Conservation (phyloP, 345 rosid genomes). For the Populus nigra region DNA sequence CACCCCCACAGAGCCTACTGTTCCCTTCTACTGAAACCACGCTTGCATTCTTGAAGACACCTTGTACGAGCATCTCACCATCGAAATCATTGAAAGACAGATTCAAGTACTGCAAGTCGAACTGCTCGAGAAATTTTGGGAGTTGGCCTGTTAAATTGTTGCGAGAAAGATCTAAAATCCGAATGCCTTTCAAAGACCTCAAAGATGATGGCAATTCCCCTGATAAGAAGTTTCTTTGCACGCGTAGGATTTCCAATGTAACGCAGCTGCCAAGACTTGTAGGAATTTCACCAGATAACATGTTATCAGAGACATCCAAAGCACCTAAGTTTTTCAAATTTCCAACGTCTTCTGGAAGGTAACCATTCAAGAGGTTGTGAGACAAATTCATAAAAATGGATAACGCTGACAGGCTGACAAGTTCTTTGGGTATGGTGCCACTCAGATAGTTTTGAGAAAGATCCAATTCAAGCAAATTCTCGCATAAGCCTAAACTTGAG, state of each 20-base stretch:
- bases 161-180: not conserved
- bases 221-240: not conserved
- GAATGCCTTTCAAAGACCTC: not conserved
- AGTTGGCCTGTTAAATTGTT: not conserved
- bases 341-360: not conserved
- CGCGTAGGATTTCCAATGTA: not conserved
- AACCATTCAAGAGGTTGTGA: not conserved
- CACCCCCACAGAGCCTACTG: constrained; percentile 9
- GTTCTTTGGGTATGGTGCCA: not conserved
- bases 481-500: not conserved
- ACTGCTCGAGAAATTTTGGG: not conserved
- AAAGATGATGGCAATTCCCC: not conserved
- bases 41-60: constrained; percentile 7
- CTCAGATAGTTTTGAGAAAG: not conserved
- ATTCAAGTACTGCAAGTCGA: not conserved
- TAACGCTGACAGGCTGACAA: not conserved
- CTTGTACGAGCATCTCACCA: constrained; percentile 3
- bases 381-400: not conserved
- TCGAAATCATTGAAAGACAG: constrained; percentile 6
- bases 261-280: not conserved
- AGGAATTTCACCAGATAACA: not conserved
- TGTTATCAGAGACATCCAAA: not conserved
- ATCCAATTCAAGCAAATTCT: not conserved
- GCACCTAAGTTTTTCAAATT: not conserved
- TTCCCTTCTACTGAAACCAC: not conserved